Base-by-base conservation (phyloP, 1,284 basidiomycete genomes). In the Apiotrichum laibachii region DNA sequence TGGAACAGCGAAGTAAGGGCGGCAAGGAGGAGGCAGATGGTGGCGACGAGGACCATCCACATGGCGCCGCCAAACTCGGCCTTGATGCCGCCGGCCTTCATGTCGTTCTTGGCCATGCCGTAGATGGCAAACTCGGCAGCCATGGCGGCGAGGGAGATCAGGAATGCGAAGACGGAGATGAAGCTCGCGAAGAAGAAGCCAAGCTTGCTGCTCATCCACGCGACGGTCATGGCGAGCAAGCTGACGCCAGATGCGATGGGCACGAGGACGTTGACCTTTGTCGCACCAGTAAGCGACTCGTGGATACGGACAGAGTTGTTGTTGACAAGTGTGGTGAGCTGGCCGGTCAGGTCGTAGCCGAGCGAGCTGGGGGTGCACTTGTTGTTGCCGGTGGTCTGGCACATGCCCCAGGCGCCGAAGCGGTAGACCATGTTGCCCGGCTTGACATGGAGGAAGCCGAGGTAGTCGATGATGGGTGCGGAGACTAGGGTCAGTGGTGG, bases 391-490 rank as follows among this genome's bases (percentile, higher is more conserved):
- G 58, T 10, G 31, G 54, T 62, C 26, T 61, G 52, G 52, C 75
- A 77, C 60, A 72, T 74, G 1, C 76, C 75, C 22, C 75, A 73
- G 1, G 67, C 70, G 46, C 77, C 76, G 42, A 76, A 73, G 8
- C 64, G 66, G 11, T 57, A 39, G 15, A 53, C 43, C 10, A 47
- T 35, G 31, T 56, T 53, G 34, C 6, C 50, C 50, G 21, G 26
- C n/a, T 60, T 42, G 52, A 76, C 63, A 46, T 73, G 62, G 5
- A 73, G 62, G 54, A 77, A 68, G 2, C 66, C 65, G 42, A 76
- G 64, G 31, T 66, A 45, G 50, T 71, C 54, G 46, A 73, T 57
- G 10, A 77, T 65, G 0, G 75, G 75, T 35, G 75, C 59, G 1
- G 72, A 73, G 63, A 77, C 65, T 66, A 58, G n/a, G 34, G 35